Evolutionary conservation across 805 yeast species (phyloP).

Genomic region (Vanderwaltozyma tropicalis): DNA sequence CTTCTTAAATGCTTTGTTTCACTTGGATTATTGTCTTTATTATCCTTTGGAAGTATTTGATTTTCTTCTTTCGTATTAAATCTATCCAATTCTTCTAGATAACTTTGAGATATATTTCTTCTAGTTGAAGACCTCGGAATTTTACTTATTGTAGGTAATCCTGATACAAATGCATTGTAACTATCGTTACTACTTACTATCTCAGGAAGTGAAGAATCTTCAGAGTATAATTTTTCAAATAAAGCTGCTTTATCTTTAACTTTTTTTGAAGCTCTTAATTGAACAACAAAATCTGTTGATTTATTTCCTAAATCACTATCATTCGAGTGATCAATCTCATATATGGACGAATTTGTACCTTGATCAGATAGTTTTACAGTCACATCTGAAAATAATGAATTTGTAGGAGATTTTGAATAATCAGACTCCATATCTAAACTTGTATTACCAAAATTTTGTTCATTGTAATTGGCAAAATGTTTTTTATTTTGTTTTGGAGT

Average conservation of each 20-base stretch:
- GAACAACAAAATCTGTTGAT: conserved; percentile 15
- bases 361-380: conserved; percentile 3
- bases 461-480: too few species aligned
- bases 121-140: neutral
- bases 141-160: neutral
- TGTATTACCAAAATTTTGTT: neutral
- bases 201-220: conserved; percentile 1
- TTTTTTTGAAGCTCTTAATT: conserved; percentile 22
- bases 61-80: neutral
- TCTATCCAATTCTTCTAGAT: conserved; percentile 10
- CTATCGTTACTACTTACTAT: conserved; percentile 7
- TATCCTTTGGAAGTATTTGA: conserved; percentile 3
- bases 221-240: conserved; percentile 21
- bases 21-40: conserved; percentile 2
- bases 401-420: conserved; percentile 17
- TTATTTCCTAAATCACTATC: conserved; percentile 1
- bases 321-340: neutral
- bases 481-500: neutral
- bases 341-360: neutral
- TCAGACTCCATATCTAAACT: conserved; percentile 8
- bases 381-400: conserved; percentile 19
- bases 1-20: conserved; percentile 8
- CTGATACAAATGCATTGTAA: conserved; percentile 1
- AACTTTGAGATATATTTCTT: conserved; percentile 15
- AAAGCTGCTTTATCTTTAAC: conserved; percentile 26